Evolutionary conservation across 805 yeast genomes (phyloP).

Genomic region (Pichia membranifaciens): DNA sequence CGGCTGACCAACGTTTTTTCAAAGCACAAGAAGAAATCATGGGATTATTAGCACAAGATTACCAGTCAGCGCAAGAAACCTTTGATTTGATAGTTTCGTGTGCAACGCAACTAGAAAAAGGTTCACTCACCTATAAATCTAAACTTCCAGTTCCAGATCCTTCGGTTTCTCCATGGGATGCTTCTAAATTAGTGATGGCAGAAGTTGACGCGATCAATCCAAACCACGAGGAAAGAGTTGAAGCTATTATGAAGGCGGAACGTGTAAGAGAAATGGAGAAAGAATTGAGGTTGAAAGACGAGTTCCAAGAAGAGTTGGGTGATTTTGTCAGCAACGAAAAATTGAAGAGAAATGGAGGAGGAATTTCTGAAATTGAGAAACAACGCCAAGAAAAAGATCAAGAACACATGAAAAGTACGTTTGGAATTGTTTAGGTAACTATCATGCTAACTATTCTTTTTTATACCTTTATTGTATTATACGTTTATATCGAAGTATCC

Average conservation of each 20-base stretch:
- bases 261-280: constrained; percentile 67
- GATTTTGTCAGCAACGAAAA: constrained; percentile 75
- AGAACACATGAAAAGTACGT: constrained; percentile 55
- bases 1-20: constrained; percentile 91
- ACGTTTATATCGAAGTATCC: constrained; percentile 3
- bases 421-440: constrained; percentile 21
- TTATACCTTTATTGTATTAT: constrained; percentile 1
- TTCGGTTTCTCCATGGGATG: constrained; percentile 49
- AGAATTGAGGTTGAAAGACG: constrained; percentile 48
- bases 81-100: constrained; percentile 76
- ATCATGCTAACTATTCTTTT: neutral
- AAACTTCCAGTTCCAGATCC: constrained; percentile 43
- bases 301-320: constrained; percentile 80
- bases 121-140: constrained; percentile 35
- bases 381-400: constrained; percentile 60
- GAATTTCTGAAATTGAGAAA: constrained; percentile 80
- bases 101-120: constrained; percentile 68
- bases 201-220: constrained; percentile 80
- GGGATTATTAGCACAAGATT: constrained; percentile 72
- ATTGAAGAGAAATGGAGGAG: constrained; percentile 74
- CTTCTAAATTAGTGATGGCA: constrained; percentile 70
- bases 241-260: constrained; percentile 87
- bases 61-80: constrained; percentile 75
- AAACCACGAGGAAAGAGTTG: constrained; percentile 76
- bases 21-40: constrained; percentile 84